phyloP scores from a whole-genome alignment of 78 protist species.

The Emiliania huxleyi region DNA sequence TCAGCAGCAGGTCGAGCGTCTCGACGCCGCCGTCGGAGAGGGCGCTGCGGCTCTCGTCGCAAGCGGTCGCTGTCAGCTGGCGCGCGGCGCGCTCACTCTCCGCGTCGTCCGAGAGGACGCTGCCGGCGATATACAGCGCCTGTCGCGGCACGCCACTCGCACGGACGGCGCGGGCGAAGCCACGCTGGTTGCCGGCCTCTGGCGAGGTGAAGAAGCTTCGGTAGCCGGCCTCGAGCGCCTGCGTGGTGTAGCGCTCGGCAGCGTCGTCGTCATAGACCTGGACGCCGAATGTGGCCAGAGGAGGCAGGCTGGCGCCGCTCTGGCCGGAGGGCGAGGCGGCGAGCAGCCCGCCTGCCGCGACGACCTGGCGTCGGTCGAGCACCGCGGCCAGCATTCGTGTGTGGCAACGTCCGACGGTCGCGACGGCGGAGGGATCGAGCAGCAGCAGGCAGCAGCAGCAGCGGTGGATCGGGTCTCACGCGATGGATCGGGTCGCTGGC shows the following conservation, averaged over 20 bases:
- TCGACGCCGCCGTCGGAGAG: not conserved
- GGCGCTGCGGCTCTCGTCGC: not conserved
- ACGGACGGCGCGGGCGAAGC: not conserved
- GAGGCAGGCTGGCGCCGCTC: too few relatives aligned
- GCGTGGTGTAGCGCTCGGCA: not conserved
- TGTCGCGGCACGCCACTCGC: conserved; percentile 5
- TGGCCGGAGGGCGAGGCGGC: too few relatives aligned
- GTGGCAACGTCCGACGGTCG: too few relatives aligned
- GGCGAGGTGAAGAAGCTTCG: conserved; percentile 6
- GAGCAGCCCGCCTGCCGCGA: too few relatives aligned
- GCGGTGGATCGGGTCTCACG: too few relatives aligned
- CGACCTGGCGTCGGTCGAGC: too few relatives aligned
- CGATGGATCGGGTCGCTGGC: too few relatives aligned
- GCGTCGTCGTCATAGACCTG: conserved; percentile 23
- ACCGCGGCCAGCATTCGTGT: too few relatives aligned
- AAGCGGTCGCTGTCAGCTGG: not conserved
- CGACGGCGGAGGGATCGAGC: too few relatives aligned
- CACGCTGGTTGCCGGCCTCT: conserved; percentile 6
- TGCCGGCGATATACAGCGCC: conserved; percentile 24
- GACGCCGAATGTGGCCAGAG: not conserved
- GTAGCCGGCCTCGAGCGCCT: not conserved
- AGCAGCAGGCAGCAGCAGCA: too few relatives aligned
- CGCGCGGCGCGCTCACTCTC: not conserved
- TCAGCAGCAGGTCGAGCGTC: not conserved
- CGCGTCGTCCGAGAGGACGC: conserved; percentile 15